Evolutionary conservation across 805 yeast species (phyloP).

Genomic region (Zygotorulaspora florentina): DNA sequence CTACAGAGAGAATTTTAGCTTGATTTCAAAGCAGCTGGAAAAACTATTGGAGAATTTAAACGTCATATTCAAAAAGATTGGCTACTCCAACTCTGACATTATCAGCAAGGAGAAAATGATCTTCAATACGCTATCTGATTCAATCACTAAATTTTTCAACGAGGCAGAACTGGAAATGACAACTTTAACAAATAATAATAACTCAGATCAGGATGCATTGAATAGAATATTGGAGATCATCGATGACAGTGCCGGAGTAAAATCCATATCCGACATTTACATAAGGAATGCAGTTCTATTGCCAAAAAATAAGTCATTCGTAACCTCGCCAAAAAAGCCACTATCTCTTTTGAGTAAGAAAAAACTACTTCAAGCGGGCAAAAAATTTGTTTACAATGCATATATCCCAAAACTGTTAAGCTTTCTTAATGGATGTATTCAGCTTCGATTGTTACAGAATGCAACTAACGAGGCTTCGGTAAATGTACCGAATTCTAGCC

Average conservation of each 20-base stretch:
- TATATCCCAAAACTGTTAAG: constrained; percentile 31
- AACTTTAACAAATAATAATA: constrained; percentile 30
- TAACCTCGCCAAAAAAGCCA: constrained; percentile 34
- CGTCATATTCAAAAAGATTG: constrained; percentile 48
- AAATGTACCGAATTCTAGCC: constrained; percentile 7
- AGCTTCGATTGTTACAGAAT: constrained; percentile 15
- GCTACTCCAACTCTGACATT: constrained; percentile 50
- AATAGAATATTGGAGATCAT: constrained; percentile 33
- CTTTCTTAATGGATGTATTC: constrained; percentile 24
- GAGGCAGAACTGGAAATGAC: constrained; percentile 39
- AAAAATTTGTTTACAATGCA: constrained; percentile 30
- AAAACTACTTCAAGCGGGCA: constrained; percentile 32
- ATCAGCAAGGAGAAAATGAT: constrained; percentile 46
- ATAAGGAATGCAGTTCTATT: constrained; percentile 36
- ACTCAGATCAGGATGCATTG: constrained; percentile 25
- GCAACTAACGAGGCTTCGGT: constrained; percentile 13
- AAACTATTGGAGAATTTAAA: constrained; percentile 40
- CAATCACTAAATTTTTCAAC: constrained; percentile 42
- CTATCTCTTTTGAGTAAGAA: constrained; percentile 35
- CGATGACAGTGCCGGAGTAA: constrained; percentile 37
- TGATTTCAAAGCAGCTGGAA: constrained; percentile 32
- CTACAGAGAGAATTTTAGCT: constrained; percentile 31
- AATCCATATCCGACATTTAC: constrained; percentile 41
- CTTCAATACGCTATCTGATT: constrained; percentile 46
- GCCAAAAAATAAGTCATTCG: constrained; percentile 22